These are phyloP conservation scores for Epichloe uncinata DNA, from an alignment of 2,329 filamentous ascomycete genomes.

Conservation along the genomic window DNA sequence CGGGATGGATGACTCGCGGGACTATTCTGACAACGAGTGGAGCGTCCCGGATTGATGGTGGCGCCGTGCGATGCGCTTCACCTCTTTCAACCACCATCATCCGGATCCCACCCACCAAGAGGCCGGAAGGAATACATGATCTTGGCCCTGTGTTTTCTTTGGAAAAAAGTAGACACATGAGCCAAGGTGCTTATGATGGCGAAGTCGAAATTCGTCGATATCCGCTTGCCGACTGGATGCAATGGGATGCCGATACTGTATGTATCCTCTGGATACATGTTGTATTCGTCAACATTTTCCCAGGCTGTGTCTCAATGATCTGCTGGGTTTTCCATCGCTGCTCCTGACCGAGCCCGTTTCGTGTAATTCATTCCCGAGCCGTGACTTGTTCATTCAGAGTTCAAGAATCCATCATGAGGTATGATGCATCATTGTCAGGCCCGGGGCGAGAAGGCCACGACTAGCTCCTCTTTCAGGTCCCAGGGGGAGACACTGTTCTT, in stretches of 20 bases:
- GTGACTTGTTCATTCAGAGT: too few species aligned
- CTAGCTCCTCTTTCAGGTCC: too few species aligned
- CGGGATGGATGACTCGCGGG: neutral
- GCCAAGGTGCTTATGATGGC: neutral
- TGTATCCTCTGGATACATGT: neutral
- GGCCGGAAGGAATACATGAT: neutral
- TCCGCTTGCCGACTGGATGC: too few species aligned
- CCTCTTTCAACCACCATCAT: neutral
- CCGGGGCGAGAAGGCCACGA: too few species aligned
- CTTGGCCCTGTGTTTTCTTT: neutral
- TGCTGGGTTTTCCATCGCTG: neutral
- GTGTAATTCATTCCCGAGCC: neutral
- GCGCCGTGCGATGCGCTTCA: neutral
- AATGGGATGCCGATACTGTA: neutral
- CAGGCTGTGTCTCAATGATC: neutral
- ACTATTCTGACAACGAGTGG: neutral
- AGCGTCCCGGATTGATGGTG: neutral
- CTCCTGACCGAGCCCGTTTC: neutral
- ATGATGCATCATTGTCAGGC: too few species aligned
- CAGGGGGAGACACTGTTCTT: too few species aligned
- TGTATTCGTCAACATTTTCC: neutral
- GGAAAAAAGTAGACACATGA: too few species aligned
- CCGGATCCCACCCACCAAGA: conserved; percentile 1
- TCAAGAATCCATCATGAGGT: too few species aligned
- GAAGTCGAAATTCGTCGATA: neutral